These are phyloP conservation scores for Erigeron canadensis DNA, from an alignment of 129 eudicot species.

Conservation along the genomic window DNA sequence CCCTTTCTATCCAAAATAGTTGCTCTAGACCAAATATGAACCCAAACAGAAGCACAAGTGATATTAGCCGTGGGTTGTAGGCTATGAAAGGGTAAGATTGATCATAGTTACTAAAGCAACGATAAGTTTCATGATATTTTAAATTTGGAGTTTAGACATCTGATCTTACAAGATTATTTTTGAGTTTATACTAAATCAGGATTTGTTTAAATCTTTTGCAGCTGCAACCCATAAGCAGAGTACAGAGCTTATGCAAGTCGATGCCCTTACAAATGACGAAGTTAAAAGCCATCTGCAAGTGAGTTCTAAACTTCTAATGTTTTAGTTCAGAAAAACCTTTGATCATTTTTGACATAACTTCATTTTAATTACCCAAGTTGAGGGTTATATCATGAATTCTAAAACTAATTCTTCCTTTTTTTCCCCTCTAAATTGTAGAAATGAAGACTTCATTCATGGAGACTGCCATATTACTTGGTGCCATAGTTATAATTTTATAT, in stretches of 20 bases:
- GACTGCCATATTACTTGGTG: constrained; percentile 44
- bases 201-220: constrained; percentile 36
- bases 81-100: not conserved
- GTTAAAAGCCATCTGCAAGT: constrained; percentile 99
- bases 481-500: no score
- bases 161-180: not conserved
- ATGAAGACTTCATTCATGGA: constrained; percentile 79
- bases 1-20: not conserved
- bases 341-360: constrained; percentile 1
- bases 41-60: not conserved
- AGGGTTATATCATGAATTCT: constrained; percentile 9
- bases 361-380: not conserved
- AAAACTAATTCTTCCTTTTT: constrained; percentile 6
- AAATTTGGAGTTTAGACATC: not conserved
- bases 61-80: not conserved
- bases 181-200: not conserved
- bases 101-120: not conserved
- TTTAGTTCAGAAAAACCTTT: constrained; percentile 15
- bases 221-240: constrained; percentile 97
- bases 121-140: not conserved
- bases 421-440: constrained; percentile 62
- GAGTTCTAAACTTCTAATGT: constrained; percentile 33
- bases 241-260: constrained; percentile 90
- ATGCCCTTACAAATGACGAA: constrained; percentile 92
- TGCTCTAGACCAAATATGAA: not conserved